Evolutionary conservation across 495 filamentous ascomycete genomes (phyloP), one percentile per base, ranked within the genome.

Genomic region (Aspergillus bridgeri): DNA sequence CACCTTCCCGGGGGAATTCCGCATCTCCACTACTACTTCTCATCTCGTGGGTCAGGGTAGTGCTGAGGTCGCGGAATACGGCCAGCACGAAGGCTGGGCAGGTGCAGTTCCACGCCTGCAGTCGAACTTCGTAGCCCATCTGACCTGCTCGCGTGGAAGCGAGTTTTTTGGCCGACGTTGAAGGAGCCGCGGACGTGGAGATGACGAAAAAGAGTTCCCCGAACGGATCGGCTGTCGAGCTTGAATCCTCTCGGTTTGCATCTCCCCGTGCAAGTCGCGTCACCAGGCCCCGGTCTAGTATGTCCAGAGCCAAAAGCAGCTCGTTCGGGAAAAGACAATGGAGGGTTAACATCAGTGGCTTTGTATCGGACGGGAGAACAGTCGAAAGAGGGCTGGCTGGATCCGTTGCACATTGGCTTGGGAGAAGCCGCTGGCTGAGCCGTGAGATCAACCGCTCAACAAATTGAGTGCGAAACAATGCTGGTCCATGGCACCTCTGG

Each of bases 61-160:
- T 24, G 7, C 54, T 45, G 50, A 59, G 49, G 48, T 73, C 64
- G 21, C 82, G 82, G 58, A 90, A 90, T 42, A 83, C 81, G 27
- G 83, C 75, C 57, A 93, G 87, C 0, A 87, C 80, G 66, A 96
- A 97, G 3, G 85, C 85, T 2, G 90, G 86, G 77, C 92, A 97
- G 9, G 83, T 88, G 68, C 92, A 97, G 66, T 89, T 91, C 92
- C 92, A 97, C n/a, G 89, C 86, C 3, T 65, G 56, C 6, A 89
- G 75, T 7, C 84, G 81, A 22, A 96, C 89, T 62, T 88, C 80
- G 71, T 96, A 95, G 61, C 63, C 65, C 38, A 67, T 74, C 60
- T 59, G 49, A 57, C 56, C 58, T 54, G 57, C 63, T 51, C 57
- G 51, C 27, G 63, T 57, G 61, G 57, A 56, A 52, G 57, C 45